Conservation (phyloP, 2,329 filamentous ascomycete genomes). For the Pseudovirgaria hyperparasitica region DNA sequence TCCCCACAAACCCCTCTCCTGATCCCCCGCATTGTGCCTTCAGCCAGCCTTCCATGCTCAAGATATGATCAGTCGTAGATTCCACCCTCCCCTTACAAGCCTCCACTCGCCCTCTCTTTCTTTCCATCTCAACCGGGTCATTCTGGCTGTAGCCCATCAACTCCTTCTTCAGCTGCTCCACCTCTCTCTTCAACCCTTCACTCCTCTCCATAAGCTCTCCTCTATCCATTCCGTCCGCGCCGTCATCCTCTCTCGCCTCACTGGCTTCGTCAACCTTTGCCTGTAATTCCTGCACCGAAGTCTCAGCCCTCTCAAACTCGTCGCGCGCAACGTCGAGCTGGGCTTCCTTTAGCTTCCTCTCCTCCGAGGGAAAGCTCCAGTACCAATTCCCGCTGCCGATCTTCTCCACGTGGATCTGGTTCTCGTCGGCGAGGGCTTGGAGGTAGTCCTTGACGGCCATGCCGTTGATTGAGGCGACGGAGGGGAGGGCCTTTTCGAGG, state of each 20-base stretch:
- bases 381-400: conserved; percentile 63
- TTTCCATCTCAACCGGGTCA: conserved; percentile 32
- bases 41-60: conserved; percentile 33
- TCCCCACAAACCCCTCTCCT: conserved; percentile 27
- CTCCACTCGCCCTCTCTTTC: conserved; percentile 21
- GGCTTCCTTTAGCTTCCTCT: conserved; percentile 33
- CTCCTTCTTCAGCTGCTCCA: conserved; percentile 26
- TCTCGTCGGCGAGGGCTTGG: conserved; percentile 48
- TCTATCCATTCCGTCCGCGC: conserved; percentile 15
- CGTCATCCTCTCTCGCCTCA: conserved; percentile 25
- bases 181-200: conserved; percentile 20
- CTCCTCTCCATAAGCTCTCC: conserved; percentile 25
- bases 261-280: conserved; percentile 26
- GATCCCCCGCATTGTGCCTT: conserved; percentile 23
- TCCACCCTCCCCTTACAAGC: conserved; percentile 19
- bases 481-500: conserved; percentile 50
- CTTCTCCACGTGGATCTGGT: conserved; percentile 51
- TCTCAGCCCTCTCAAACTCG: conserved; percentile 24
- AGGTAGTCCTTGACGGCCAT: conserved; percentile 59
- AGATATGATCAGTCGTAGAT: conserved; percentile 31
- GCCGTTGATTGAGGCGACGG: conserved; percentile 48
- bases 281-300: conserved; percentile 24
- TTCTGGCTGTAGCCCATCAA: conserved; percentile 32
- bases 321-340: conserved; percentile 23
- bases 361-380: conserved; percentile 52